Percentiles rank a stretch among this genome's conserved stretches.
phyloP scores from a whole-genome alignment of 108 stramenopile genomes.

The Epipyxis sp. region DNA sequence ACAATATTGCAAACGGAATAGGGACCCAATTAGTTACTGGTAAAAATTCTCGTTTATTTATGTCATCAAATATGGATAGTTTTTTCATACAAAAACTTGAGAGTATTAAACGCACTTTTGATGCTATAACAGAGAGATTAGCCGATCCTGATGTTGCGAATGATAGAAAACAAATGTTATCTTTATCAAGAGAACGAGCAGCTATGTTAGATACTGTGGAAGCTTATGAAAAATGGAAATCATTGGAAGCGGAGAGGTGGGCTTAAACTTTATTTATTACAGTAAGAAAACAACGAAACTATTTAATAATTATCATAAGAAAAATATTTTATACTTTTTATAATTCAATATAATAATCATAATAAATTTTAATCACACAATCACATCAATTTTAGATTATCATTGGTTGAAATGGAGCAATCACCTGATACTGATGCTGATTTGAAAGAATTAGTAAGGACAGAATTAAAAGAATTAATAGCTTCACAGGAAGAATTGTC shows the following conservation, averaged over 20 bases:
- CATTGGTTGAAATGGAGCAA: background rate
- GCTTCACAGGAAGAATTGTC: slow-evolving; percentile 35
- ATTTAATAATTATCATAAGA: no score
- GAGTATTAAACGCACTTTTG: slow-evolving; percentile 44
- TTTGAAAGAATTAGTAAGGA: slow-evolving; percentile 52
- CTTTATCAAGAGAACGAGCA: slow-evolving; percentile 39
- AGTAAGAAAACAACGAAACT: no score
- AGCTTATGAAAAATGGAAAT: slow-evolving; percentile 8
- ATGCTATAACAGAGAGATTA: slow-evolving; percentile 49
- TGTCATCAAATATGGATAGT: no score
- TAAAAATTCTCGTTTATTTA: no score
- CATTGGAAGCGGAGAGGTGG: background rate
- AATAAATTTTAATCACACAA: background rate
- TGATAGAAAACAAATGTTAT: slow-evolving; percentile 43
- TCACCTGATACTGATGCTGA: slow-evolving; percentile 34
- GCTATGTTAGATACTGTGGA: background rate
- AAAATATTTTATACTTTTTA: background rate
- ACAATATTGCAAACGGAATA: no score
- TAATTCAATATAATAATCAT: background rate
- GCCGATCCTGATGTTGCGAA: slow-evolving; percentile 47
- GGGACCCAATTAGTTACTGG: no score
- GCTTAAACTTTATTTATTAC: no score
- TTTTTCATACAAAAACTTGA: slow-evolving; percentile 42
- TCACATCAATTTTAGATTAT: background rate
- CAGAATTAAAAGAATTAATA: slow-evolving; percentile 36